Evolutionary conservation across 2,329 filamentous ascomycete genomes (phyloP), one percentile per base, ranked within the genome.

Genomic region (Cadophora luteo-olivacea): DNA sequence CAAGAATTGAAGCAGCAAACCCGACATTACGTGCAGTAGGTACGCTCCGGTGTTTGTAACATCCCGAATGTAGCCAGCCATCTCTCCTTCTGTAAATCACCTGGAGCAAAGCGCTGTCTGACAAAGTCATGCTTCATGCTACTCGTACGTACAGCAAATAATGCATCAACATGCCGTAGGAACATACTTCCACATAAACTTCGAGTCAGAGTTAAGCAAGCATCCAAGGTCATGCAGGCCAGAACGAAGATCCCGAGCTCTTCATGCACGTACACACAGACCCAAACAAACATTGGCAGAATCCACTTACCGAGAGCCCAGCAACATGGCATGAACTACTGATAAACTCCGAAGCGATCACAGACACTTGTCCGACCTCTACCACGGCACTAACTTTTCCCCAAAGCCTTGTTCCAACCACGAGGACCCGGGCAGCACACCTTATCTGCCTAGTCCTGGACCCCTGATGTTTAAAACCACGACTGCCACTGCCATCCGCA

Each of bases 321-420:
- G 9, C 32, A 38, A 58, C 45, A 22, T 58, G 54, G 54, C 54
- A 58, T 58, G 54, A 58, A 58, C 54, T 24, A 12, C 32, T 36
- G 1, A 4, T 22, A 38, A 38, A 19, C 54, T 36, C 32, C 12
- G 32, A 58, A 12, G 32, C 19, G 9, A 58, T 5, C 32, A 55
- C 22, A 24, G 32, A 58, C 54, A 38, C 19, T 22, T n/a, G 22
- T 24, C 32, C 32, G 45, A 22, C 45, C 45, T 49, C 45, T 49
- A 22, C 45, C 12, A 49, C n/a, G n/a, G 5, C n/a, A 49, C n/a
- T 11, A 22, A 7, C 19, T 49, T 22, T 22, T 5, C n/a, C 45
- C 19, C 6, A 22, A 49, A 49, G 22, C 45, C 22, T 22, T 49
- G 22, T 49, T 38, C 45, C 6, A 19, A 49, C 45, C n/a, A 38